Evolutionary conservation across 192 early-diverging fungal species (phyloP).

Genomic region (Paraglomus brasilianum): DNA sequence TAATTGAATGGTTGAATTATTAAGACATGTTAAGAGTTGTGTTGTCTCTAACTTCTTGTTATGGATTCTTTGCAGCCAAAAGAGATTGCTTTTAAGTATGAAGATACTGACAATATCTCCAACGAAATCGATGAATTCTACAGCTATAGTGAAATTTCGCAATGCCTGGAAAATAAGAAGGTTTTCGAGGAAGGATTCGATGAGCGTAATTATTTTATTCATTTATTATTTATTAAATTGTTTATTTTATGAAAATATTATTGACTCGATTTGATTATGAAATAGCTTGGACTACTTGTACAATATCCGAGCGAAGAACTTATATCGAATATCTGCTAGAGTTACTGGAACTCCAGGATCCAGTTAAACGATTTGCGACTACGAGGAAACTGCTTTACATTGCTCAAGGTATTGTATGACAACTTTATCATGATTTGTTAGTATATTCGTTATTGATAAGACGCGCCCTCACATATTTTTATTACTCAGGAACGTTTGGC

Average conservation of each 20-base stretch:
- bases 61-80: conserved; percentile 33
- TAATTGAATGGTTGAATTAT: no score
- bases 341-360: conserved; percentile 53
- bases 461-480: no score
- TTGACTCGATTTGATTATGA: neutral
- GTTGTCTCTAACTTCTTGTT: no score
- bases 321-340: conserved; percentile 58
- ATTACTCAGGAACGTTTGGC: conserved; percentile 29
- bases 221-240: neutral
- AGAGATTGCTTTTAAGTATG: conserved; percentile 49
- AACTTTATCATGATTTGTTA: neutral
- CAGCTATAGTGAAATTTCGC: conserved; percentile 50
- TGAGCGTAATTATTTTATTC: conserved; percentile 32
- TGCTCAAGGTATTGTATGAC: conserved; percentile 55
- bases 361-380: conserved; percentile 48
- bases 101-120: conserved; percentile 46
- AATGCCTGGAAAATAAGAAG: conserved; percentile 42
- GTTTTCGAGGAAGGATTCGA: conserved; percentile 43
- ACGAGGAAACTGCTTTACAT: conserved; percentile 62
- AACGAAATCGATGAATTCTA: conserved; percentile 62
- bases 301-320: conserved; percentile 39
- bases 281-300: conserved; percentile 47
- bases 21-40: no score
- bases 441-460: neutral
- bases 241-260: neutral